Base-by-base conservation (phyloP, 768 basidiomycete genomes). In the Lactarius vividus region DNA sequence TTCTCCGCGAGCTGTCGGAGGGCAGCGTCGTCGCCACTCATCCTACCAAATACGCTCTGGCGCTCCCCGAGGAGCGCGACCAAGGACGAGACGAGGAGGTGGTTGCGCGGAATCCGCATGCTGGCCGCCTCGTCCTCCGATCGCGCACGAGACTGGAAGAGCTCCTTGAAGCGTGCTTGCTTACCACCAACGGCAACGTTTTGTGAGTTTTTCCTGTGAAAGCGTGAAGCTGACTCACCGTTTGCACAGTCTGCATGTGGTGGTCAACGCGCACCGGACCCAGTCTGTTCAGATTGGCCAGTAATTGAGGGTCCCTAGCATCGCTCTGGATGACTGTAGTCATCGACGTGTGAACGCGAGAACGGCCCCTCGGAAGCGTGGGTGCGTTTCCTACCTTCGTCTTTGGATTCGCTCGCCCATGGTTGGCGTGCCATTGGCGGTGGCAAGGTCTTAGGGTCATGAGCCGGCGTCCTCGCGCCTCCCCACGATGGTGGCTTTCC, bases 191-290 rank as follows among this genome's bases (percentile, higher is more conserved):
- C 23, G 28, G n/a, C 29, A 33, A 31, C 28, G 52, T n/a, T 37
- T 28, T 18, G 54, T 40, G 13, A 1, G 15, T n/a, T n/a, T 20
- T n/a, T 9, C 18, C 6, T 9, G 42, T n/a, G 42, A n/a, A 46
- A 39, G 7, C 15, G 4, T 29, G 37, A 49, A 29, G 53, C 31
- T 13, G 7, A 70, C 81, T 72, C 72, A 87, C 88, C 26, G 82
- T 75, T 68, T 74, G 81, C 59, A 84, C 70, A 7, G 79, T 74
- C 64, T 80, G 78, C 81, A 83, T 83, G 72, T 82, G 83, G 70
- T 88, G 87, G 71, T 91, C 84, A 15, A 93, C 89, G 37, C 77
- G 79, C 28, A 92, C 91, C 15, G 83, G 85, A 1, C 91, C 91
- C 2, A 94, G 77, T 42, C 75, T 78, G 69, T 69, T 83, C 58